A percentile compares a stretch with the other conserved stretches of the same genome.
Conservation (phyloP, 108 stramenopile genomes). For the Skeletonema menzelii region DNA sequence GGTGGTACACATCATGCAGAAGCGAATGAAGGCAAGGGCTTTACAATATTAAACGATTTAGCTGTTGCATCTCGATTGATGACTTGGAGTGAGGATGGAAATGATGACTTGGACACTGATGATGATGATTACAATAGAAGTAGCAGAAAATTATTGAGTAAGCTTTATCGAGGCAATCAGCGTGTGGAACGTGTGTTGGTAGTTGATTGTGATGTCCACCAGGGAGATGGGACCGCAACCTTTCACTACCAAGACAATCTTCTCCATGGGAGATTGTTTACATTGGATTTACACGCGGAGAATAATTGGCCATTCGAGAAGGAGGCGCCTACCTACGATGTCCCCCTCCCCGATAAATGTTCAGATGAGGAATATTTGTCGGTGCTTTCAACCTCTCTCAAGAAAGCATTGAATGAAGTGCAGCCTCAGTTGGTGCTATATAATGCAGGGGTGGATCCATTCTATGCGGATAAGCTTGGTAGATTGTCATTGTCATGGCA, state of each 20-base stretch:
- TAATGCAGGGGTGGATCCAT: slow-evolving; percentile 84
- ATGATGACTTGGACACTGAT: not conserved
- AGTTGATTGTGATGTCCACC: slow-evolving; percentile 89
- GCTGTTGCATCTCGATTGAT: slow-evolving; percentile 64
- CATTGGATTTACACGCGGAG: slow-evolving; percentile 69
- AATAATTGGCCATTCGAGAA: slow-evolving; percentile 78
- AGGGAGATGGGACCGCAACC: slow-evolving; percentile 56
- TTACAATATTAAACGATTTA: slow-evolving; percentile 81
- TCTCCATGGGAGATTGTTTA: slow-evolving; percentile 49
- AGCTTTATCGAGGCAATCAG: slow-evolving; percentile 28
- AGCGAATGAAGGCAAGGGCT: slow-evolving; percentile 61
- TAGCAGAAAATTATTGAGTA: slow-evolving; percentile 2
- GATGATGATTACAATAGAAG: not conserved
- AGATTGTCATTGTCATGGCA: slow-evolving; percentile 57
- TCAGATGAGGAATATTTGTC: slow-evolving; percentile 62
- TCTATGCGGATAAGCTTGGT: slow-evolving; percentile 66
- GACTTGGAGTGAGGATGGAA: slow-evolving; percentile 41
- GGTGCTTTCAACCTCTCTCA: slow-evolving; percentile 43
- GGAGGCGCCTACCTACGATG: slow-evolving; percentile 62
- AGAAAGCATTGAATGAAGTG: slow-evolving; percentile 46
- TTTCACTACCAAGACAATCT: slow-evolving; percentile 14
- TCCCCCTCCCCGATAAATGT: slow-evolving; percentile 56
- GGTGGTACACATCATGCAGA: slow-evolving; percentile 89
- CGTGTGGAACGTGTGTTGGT: slow-evolving; percentile 64
- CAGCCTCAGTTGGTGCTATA: slow-evolving; percentile 79